These are phyloP conservation scores for Andrographis paniculata DNA, from an alignment of 305 asterid species.

Conservation along the genomic window DNA sequence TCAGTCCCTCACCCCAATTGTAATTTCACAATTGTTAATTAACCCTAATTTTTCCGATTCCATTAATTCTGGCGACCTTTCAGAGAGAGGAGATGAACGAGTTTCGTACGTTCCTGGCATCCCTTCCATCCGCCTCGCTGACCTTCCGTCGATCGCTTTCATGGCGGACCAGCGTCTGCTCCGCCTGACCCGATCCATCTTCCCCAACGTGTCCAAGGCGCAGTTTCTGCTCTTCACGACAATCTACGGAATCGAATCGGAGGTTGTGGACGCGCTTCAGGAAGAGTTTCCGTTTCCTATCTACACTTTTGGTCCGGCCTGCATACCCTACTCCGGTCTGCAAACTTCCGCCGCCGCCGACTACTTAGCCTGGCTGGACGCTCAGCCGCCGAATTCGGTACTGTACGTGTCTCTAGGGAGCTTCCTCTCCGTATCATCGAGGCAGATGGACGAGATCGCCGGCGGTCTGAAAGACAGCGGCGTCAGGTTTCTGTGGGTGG, in stretches of 20 bases:
- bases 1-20: slow-evolving; percentile 19
- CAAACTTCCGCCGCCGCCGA: not conserved
- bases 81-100: slow-evolving; percentile 36
- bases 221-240: not conserved
- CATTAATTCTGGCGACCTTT: not conserved
- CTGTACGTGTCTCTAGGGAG: not conserved
- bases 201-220: not conserved
- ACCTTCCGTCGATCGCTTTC: slow-evolving; percentile 32
- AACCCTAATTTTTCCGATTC: not conserved
- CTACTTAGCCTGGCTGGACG: not conserved
- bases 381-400: not conserved
- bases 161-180: not conserved
- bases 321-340: not conserved
- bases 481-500: slow-evolving; percentile 45
- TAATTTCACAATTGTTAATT: not conserved
- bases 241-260: not conserved
- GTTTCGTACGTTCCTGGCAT: slow-evolving; percentile 40
- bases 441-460: not conserved
- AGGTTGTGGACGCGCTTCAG: not conserved
- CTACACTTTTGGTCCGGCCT: not conserved
- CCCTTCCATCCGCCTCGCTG: slow-evolving; percentile 30
- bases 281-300: not conserved
- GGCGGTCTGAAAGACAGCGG: not conserved
- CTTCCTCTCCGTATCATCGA: not conserved
- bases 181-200: not conserved